Base-by-base conservation (phyloP, 192 early-diverging fungal species). In the Phlyctochytrium arcticum region DNA sequence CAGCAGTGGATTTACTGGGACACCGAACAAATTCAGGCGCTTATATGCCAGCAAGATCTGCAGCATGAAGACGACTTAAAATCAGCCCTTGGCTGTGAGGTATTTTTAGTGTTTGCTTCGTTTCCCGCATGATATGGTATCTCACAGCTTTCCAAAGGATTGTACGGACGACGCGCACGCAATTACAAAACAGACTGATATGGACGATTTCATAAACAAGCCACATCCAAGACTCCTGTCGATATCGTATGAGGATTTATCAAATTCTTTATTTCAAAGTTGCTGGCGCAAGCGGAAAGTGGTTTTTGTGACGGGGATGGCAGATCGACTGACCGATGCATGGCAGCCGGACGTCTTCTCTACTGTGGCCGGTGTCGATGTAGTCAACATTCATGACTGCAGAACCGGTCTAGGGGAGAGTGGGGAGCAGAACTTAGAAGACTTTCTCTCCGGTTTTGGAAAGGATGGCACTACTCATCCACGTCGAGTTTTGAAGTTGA, bases 331-430 rank as follows among this genome's bases (percentile, higher is more conserved):
- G 5, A 23, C 53, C 21, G 53, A 74, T 24, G 67, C 49, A 6
- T 74, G 80, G 71, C 51, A 62, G 5, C 70, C 73, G 1, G 27
- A 35, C n/a, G 66, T 72, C 7, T 76, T 75, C 55, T 56, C 60
- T 24, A 72, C 70, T 46, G 31, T 59, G 15, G 50, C 67, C 50
- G 84, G 85, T 7, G 15, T 37, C 4, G 80, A 86, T 39, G 10
- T 29, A 7, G 75, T 84, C 37, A 62, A 35, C 30, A 71, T 90
- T 10, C 70, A 83, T 12, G 80, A 90, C 63, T 86, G 85, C 51
- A 58, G 35, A 3, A 54, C 65, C 2, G 61, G 56, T 7, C 50
- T 49, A 0, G 47, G 56, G 6, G 24, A 63, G 0, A 44, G 54
- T 4, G 73, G 69, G 48, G 39, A 51, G 3, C 68, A 1, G n/a